phyloP scores from a whole-genome alignment of 306 rosid species.

The Clitoria ternatea region DNA sequence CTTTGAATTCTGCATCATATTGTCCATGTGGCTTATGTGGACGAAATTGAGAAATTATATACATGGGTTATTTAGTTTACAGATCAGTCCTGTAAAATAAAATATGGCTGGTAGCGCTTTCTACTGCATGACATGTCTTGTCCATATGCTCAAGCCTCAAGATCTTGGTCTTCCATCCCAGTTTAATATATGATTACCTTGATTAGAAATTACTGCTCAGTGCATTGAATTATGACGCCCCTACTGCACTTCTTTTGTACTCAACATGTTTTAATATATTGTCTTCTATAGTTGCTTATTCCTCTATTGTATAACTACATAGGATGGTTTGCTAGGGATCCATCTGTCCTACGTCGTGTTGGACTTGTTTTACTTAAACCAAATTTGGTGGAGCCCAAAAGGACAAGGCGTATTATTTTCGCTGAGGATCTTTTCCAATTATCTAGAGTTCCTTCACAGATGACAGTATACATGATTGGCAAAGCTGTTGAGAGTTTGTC shows the following conservation, averaged over 20 bases:
- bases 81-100: background rate
- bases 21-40: background rate
- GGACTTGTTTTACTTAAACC: conserved; percentile 67
- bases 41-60: background rate
- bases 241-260: background rate
- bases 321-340: conserved; percentile 84
- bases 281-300: background rate
- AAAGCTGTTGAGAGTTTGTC: conserved; percentile 61
- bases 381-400: conserved; percentile 52
- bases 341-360: conserved; percentile 63
- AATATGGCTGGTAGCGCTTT: background rate
- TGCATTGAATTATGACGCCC: conserved; percentile 6
- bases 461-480: conserved; percentile 43
- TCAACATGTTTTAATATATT: background rate
- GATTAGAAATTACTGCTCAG: background rate
- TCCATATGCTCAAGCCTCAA: conserved; percentile 3
- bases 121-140: background rate
- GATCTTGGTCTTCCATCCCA: background rate
- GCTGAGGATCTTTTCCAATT: conserved; percentile 86
- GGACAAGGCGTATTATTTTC: conserved; percentile 55
- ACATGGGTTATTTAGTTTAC: background rate
- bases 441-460: conserved; percentile 60
- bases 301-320: conserved; percentile 18
- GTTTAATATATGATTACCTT: conserved; percentile 7
- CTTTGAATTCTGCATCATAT: background rate